Evolutionary conservation across 2,329 filamentous ascomycete genomes (phyloP).

Genomic region (Penicillium sp.): DNA sequence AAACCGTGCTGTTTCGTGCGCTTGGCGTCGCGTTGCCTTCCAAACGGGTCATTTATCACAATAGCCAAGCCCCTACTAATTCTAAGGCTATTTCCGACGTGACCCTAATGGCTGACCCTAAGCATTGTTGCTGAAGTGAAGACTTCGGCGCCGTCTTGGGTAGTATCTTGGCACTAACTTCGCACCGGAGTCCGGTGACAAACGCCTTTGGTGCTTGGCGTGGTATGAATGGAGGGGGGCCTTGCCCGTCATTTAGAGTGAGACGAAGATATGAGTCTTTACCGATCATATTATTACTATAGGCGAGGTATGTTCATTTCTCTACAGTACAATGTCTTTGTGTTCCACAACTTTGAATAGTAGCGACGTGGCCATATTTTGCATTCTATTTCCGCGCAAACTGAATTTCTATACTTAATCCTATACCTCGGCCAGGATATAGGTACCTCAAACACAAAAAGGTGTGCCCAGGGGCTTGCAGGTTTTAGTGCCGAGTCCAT

Average conservation of each 20-base stretch:
- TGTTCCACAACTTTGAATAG: not conserved
- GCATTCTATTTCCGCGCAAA: not conserved
- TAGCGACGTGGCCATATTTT: not conserved
- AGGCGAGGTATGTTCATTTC: not conserved
- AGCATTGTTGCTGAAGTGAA: slow-evolving; percentile 7
- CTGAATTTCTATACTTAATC: not conserved
- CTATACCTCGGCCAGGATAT: not conserved
- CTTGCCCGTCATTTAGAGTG: not conserved
- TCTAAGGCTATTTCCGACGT: not conserved
- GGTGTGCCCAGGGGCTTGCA: not conserved
- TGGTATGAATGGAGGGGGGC: not conserved
- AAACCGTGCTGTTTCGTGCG: slow-evolving; percentile 5
- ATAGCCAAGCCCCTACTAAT: not conserved
- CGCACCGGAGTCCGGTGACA: slow-evolving; percentile 16
- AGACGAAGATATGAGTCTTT: not conserved
- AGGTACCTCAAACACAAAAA: not conserved
- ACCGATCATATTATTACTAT: not conserved
- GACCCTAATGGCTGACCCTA: not conserved
- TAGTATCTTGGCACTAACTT: slow-evolving; percentile 19
- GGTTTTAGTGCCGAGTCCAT: not conserved
- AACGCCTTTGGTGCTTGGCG: slow-evolving; percentile 12
- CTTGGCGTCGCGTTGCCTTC: slow-evolving; percentile 1
- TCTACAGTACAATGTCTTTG: not conserved
- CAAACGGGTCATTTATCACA: not conserved
- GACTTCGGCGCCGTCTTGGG: slow-evolving; percentile 13